These are phyloP conservation scores for Aegilops longissima DNA, from an alignment of 176 grass and related monocot genomes.

Conservation along the genomic window DNA sequence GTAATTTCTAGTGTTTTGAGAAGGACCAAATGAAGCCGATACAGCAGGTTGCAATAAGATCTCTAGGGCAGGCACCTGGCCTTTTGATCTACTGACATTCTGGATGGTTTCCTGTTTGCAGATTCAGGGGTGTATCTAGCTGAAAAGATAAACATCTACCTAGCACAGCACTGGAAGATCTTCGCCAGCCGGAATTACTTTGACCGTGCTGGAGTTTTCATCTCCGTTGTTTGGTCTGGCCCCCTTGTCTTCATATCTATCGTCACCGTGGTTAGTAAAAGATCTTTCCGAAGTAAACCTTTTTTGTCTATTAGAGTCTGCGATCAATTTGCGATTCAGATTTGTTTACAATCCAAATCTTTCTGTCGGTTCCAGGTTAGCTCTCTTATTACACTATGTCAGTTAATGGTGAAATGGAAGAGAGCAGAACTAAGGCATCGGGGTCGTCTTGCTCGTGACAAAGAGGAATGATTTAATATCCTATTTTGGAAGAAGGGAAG, in stretches of 20 bases:
- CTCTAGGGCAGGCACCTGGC: background rate
- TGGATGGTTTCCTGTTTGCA: constrained; percentile 25
- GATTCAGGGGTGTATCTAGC: constrained; percentile 70
- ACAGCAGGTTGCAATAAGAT: background rate
- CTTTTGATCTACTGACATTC: background rate
- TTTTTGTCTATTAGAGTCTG: background rate
- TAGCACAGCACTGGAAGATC: constrained; percentile 56
- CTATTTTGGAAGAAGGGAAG: background rate
- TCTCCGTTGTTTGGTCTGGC: constrained; percentile 70
- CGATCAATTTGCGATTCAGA: background rate
- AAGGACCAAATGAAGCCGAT: background rate
- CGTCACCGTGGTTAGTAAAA: constrained; percentile 56
- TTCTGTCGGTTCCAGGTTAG: constrained; percentile 41
- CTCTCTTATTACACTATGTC: constrained; percentile 58
- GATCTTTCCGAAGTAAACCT: background rate
- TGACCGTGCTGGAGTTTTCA: constrained; percentile 58
- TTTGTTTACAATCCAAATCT: background rate
- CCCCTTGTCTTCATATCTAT: constrained; percentile 62
- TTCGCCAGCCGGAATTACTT: constrained; percentile 61
- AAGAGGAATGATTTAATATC: constrained; percentile 38
- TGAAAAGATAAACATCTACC: constrained; percentile 61
- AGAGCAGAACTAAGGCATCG: constrained; percentile 64
- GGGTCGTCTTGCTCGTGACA: constrained; percentile 43
- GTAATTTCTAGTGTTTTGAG: background rate
- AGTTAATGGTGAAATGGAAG: constrained; percentile 74